These are phyloP conservation scores for Oemleria cerasiformis DNA, from an alignment of 306 rosid species.

Conservation along the genomic window DNA sequence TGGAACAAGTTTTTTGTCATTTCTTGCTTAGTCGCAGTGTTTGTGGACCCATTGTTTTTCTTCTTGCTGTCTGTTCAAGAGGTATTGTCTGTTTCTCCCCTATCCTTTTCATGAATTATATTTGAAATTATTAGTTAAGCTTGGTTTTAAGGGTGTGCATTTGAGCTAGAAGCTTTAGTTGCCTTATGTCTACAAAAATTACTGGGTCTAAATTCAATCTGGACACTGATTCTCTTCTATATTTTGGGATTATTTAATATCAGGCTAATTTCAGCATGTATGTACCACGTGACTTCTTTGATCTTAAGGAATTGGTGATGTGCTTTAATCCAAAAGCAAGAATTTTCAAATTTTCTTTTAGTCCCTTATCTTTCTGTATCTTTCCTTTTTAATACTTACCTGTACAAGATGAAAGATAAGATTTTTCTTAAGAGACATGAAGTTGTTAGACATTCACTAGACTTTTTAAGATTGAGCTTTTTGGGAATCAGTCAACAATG, in stretches of 20 bases:
- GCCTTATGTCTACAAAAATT: too few species aligned
- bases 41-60: slow-evolving; percentile 83
- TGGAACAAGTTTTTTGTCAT: slow-evolving; percentile 78
- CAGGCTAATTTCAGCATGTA: not conserved
- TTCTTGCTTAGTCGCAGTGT: slow-evolving; percentile 61
- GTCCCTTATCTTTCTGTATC: not conserved
- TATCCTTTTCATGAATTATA: slow-evolving; percentile 7
- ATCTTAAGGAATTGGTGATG: not conserved
- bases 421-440: not conserved
- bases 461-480: too few species aligned
- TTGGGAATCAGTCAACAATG: too few species aligned
- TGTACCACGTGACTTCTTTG: not conserved
- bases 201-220: not conserved
- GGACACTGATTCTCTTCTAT: not conserved
- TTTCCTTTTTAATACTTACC: not conserved
- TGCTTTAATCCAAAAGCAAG: not conserved
- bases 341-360: too few species aligned
- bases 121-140: slow-evolving; percentile 4
- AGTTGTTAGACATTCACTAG: too few species aligned
- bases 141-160: too few species aligned
- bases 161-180: too few species aligned
- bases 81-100: slow-evolving; percentile 38
- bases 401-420: not conserved
- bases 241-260: not conserved
- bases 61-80: slow-evolving; percentile 42